Evolutionary conservation across 352 stramenopile genomes (phyloP).

Genomic region (Thalassiosira mediterranea): DNA sequence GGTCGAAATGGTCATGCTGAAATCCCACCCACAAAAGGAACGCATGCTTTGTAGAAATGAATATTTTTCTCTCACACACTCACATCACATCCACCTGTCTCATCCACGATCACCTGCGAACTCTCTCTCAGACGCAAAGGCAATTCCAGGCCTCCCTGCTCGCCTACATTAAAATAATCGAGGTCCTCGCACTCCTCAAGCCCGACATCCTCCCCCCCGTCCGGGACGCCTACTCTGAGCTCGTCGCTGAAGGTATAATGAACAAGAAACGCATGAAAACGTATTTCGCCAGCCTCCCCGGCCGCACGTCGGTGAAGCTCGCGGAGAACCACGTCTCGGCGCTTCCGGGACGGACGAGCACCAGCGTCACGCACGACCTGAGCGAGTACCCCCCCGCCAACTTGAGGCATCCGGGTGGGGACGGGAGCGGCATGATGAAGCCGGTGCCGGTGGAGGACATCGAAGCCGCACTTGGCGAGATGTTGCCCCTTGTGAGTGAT

Average conservation of each 20-base stretch:
- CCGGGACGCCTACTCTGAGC: constrained; percentile 78
- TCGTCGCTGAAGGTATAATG: constrained; percentile 81
- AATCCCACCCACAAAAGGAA: too few relatives aligned
- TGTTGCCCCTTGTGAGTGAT: constrained; percentile 63
- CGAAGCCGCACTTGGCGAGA: constrained; percentile 65
- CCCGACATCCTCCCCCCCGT: constrained; percentile 75
- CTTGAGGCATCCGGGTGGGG: constrained; percentile 15
- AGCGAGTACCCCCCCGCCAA: constrained; percentile 46
- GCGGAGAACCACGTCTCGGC: constrained; percentile 33
- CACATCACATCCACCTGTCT: too few relatives aligned
- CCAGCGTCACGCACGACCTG: constrained; percentile 36
- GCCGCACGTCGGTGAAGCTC: constrained; percentile 73
- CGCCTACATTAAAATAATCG: constrained; percentile 81
- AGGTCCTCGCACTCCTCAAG: constrained; percentile 77
- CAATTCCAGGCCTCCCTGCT: constrained; percentile 81
- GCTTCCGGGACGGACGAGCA: constrained; percentile 14
- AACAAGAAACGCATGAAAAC: constrained; percentile 84
- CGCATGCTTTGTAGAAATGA: too few relatives aligned
- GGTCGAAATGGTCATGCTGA: too few relatives aligned
- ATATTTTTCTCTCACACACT: too few relatives aligned
- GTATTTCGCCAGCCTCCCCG: constrained; percentile 80
- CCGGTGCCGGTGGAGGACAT: constrained; percentile 79
- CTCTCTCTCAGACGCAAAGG: constrained; percentile 64
- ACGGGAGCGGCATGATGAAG: constrained; percentile 53
- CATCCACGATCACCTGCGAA: too few relatives aligned